Percentiles rank a stretch among this genome's conserved stretches.
Conservation (phyloP, 2,329 filamentous ascomycete genomes). For the Didymella pinodella region DNA sequence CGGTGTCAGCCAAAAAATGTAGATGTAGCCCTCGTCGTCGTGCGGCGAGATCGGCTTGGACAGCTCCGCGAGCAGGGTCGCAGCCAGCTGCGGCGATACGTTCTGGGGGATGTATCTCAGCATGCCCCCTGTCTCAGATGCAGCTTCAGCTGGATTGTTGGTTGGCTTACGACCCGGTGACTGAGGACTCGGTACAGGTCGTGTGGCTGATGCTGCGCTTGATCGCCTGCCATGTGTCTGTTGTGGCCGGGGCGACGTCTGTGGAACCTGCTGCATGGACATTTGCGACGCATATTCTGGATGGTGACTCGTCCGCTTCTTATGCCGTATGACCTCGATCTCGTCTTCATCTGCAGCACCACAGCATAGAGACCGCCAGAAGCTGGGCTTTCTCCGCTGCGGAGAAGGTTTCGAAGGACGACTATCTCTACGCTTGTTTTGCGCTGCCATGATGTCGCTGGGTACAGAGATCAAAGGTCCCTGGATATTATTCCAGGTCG, state of each 20-base stretch:
- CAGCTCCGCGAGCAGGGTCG: slow-evolving; percentile 77
- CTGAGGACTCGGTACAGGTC: not conserved
- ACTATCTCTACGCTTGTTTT: slow-evolving; percentile 32
- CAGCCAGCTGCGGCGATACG: slow-evolving; percentile 72
- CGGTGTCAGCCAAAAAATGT: slow-evolving; percentile 93
- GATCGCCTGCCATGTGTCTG: slow-evolving; percentile 14
- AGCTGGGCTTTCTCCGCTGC: slow-evolving; percentile 41
- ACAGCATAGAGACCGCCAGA: slow-evolving; percentile 57
- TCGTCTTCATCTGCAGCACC: slow-evolving; percentile 50
- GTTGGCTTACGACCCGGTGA: not conserved
- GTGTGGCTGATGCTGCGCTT: not conserved
- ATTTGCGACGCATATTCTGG: slow-evolving; percentile 22
- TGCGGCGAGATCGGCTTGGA: slow-evolving; percentile 74
- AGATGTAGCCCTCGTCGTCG: slow-evolving; percentile 89
- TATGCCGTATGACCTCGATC: slow-evolving; percentile 54
- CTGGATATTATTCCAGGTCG: slow-evolving; percentile 56
- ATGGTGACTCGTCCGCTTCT: slow-evolving; percentile 38
- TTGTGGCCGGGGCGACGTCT: slow-evolving; percentile 18
- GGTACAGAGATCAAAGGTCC: slow-evolving; percentile 57
- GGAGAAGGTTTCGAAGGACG: slow-evolving; percentile 29
- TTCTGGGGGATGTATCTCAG: slow-evolving; percentile 74
- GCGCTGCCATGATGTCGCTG: slow-evolving; percentile 47
- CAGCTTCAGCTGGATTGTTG: not conserved
- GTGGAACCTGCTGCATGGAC: slow-evolving; percentile 21
- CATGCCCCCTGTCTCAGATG: slow-evolving; percentile 53